These are phyloP conservation scores for Coemansia sp. DNA, from an alignment of 192 early-diverging fungal species.

Conservation along the genomic window DNA sequence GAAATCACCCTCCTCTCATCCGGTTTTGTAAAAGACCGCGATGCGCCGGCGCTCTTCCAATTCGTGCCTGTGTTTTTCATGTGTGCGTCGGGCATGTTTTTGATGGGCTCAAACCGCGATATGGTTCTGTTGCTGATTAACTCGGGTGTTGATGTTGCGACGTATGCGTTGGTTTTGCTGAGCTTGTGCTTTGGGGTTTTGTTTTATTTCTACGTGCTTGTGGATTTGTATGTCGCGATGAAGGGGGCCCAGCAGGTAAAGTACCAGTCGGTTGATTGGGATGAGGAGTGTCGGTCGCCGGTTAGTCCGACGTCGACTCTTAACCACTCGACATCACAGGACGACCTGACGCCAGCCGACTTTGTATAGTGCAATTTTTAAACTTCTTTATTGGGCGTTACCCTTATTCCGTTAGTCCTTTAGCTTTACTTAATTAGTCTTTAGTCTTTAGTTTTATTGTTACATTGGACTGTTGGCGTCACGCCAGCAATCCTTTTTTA, in stretches of 20 bases:
- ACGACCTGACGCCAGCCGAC: not conserved
- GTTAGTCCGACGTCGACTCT: not conserved
- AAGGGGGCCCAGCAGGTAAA: slow-evolving; percentile 10
- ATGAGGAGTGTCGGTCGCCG: not conserved
- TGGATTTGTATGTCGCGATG: slow-evolving; percentile 44
- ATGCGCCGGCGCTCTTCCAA: slow-evolving; percentile 28
- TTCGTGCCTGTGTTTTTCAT: slow-evolving; percentile 46
- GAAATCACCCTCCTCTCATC: slow-evolving; percentile 51
- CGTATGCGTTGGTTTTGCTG: slow-evolving; percentile 55
- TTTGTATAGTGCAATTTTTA: not conserved
- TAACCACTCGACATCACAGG: not conserved
- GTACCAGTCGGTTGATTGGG: slow-evolving; percentile 7
- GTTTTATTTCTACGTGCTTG: slow-evolving; percentile 48
- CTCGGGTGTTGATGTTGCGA: slow-evolving; percentile 48
- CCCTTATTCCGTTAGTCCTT: no score
- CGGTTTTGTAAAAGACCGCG: slow-evolving; percentile 23
- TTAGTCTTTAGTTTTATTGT: no score
- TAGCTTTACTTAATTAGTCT: no score
- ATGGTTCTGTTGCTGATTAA: slow-evolving; percentile 51
- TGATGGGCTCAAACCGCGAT: slow-evolving; percentile 67
- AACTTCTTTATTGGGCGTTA: no score
- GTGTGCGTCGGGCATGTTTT: slow-evolving; percentile 57
- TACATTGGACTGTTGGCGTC: no score
- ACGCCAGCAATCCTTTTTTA: no score
- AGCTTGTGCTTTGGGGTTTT: slow-evolving; percentile 58